Base-by-base conservation (phyloP, 2,329 filamentous ascomycete genomes). In the Sclerotinia borealis region DNA sequence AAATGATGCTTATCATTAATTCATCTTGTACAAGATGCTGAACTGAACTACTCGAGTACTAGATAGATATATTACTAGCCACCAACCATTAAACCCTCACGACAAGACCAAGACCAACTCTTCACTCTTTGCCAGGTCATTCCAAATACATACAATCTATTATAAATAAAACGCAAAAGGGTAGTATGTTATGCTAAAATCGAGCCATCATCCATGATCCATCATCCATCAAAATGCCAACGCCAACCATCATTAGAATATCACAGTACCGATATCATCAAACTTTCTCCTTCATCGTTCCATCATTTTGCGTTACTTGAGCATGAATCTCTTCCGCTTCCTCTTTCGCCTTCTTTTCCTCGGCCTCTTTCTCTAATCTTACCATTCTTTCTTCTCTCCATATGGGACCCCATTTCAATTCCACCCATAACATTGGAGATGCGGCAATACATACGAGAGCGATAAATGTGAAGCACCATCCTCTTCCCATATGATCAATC, bases 401-500 rank as follows among this genome's bases (percentile, higher is more conserved):
- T 22, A 65, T 71, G 1, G 81, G 78, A 0, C 81, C 83, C 63
- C 76, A 76, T 39, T 76, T 82, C 51, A 81, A 76, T 59, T 85
- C 76, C 4, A 83, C 65, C 69, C 75, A 79, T 55, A 87, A 72
- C 15, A 79, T 64, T 0, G 83, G 84, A 37, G 80, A 78, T 61
- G 79, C 76, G 2, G 76, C 72, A 1, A 79, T 71, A 65, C 82
- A 80, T 6, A 86, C 72, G 37, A 85, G 69, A 1, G 79, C 80
- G 62, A 86, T 77, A 52, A 87, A 80, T 0, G 83, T 86, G 64
- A 82, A 87, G n/a, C 80, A 82, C 84, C 85, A 88, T 0, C 85
- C 86, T 34, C 80, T 73, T 4, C 86, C 86, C 76, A 88, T 80
- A 0, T 74, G 75, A 8, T 75, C 66, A 34, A 88, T 80, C 79